Conservation (phyloP, 2,329 filamentous ascomycete genomes). For the Paracamarosporium sp. region DNA sequence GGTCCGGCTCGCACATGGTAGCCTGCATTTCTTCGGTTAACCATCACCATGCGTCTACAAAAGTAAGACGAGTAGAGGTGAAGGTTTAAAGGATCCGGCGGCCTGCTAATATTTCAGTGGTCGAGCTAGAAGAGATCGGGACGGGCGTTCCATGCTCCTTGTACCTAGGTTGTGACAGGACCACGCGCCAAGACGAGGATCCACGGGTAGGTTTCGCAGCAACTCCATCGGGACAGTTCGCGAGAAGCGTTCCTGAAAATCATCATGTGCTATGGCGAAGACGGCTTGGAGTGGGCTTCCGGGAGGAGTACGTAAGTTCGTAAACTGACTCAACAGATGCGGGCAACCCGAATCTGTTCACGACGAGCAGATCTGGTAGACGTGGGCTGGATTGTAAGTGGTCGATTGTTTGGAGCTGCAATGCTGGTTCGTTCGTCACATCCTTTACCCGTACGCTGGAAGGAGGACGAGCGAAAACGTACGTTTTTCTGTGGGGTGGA, state of each 20-base stretch:
- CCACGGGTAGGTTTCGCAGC: conserved; percentile 13
- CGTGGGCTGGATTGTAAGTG: conserved; percentile 17
- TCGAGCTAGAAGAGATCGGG: background rate
- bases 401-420: conserved; percentile 22
- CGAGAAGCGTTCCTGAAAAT: conserved; percentile 26
- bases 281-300: conserved; percentile 5
- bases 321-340: conserved; percentile 1
- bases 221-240: conserved; percentile 9
- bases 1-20: no score
- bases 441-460: conserved; percentile 13
- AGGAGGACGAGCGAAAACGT: conserved; percentile 6
- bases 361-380: background rate
- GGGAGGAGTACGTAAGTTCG: background rate
- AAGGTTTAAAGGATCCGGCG: background rate
- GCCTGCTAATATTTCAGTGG: background rate
- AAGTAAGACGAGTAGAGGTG: background rate
- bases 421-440: conserved; percentile 21
- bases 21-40: no score
- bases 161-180: background rate
- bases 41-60: background rate
- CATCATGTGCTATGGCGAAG: conserved; percentile 16
- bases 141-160: background rate
- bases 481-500: conserved; percentile 4
- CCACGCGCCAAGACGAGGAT: conserved; percentile 10
- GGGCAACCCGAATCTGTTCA: background rate